Percentiles rank a stretch among this genome's conserved stretches.
phyloP scores from a whole-genome alignment of 2,329 filamentous ascomycete species.

The Epichloe elymi region DNA sequence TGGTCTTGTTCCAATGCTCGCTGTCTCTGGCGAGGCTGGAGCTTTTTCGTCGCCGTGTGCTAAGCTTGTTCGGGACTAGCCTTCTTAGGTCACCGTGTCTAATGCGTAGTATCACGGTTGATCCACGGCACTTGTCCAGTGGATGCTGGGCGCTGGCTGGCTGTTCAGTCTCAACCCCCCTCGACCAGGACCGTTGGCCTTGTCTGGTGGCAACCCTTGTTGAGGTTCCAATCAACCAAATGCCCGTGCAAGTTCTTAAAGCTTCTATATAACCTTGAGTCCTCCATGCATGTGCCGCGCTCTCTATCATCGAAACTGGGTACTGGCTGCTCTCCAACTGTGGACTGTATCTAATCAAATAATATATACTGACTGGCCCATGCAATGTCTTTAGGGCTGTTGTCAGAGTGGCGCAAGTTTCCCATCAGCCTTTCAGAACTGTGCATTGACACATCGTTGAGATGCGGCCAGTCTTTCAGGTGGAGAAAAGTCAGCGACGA shows the following conservation, averaged over 20 bases:
- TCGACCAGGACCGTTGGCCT: neutral
- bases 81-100: neutral
- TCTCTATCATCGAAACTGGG: too few relatives aligned
- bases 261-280: too few relatives aligned
- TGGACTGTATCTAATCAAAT: too few relatives aligned
- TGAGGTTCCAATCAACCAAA: neutral
- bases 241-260: too few relatives aligned
- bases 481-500: constrained; percentile 79
- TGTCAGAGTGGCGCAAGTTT: constrained; percentile 77
- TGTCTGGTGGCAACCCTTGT: neutral
- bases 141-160: neutral
- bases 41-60: constrained; percentile 26
- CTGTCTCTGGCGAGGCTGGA: constrained; percentile 27
- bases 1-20: constrained; percentile 11
- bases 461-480: constrained; percentile 92
- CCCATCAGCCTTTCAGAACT: constrained; percentile 73
- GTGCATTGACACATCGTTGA: constrained; percentile 85
- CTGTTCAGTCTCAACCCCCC: too few relatives aligned
- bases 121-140: neutral
- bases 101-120: neutral
- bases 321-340: too few relatives aligned
- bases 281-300: too few relatives aligned
- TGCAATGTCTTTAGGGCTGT: constrained; percentile 28
- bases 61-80: constrained; percentile 15
- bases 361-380: neutral